phyloP scores from a whole-genome alignment of 208 protist genomes.

The Leishmania gerbilli region DNA sequence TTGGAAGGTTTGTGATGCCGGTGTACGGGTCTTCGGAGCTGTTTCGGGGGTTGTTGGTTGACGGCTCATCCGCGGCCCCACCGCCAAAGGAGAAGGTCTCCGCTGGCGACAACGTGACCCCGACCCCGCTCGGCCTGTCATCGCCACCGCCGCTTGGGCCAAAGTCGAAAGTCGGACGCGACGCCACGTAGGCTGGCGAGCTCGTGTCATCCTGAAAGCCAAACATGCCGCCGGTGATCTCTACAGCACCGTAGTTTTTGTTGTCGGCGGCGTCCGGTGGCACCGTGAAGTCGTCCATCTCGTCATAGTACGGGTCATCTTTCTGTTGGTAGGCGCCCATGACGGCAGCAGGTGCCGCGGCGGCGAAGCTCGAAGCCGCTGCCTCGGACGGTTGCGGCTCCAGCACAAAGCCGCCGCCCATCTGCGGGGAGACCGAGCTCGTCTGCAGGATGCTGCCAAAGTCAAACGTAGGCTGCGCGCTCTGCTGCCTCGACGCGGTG shows the following conservation, averaged over 20 bases:
- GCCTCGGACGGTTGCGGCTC: slow-evolving; percentile 25
- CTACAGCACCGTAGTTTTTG: slow-evolving; percentile 29
- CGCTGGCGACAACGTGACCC: not conserved
- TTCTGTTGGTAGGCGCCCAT: slow-evolving; percentile 28
- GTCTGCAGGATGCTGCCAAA: slow-evolving; percentile 29
- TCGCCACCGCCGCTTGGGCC: slow-evolving; percentile 30
- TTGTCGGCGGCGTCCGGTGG: slow-evolving; percentile 9
- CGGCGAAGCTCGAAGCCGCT: slow-evolving; percentile 4
- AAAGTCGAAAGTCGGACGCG: slow-evolving; percentile 65
- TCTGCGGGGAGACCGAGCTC: not conserved
- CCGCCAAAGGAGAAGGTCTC: slow-evolving; percentile 17
- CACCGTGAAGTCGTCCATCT: slow-evolving; percentile 75
- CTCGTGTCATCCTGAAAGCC: slow-evolving; percentile 28
- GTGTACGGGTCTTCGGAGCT: slow-evolving; percentile 23
- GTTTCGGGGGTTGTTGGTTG: not conserved
- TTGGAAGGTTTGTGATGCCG: slow-evolving; percentile 40
- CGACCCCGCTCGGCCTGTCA: slow-evolving; percentile 15
- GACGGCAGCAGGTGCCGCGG: slow-evolving; percentile 15
- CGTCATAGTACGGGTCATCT: slow-evolving; percentile 74
- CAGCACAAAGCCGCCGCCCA: slow-evolving; percentile 26
- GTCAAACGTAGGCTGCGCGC: slow-evolving; percentile 29
- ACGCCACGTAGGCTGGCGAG: slow-evolving; percentile 12
- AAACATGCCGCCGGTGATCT: slow-evolving; percentile 37
- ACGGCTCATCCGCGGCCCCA: slow-evolving; percentile 6
- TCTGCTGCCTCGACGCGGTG: not conserved